Evolutionary conservation across 2,329 filamentous ascomycete genomes (phyloP).

Genomic region (Aspergillus sp.): DNA sequence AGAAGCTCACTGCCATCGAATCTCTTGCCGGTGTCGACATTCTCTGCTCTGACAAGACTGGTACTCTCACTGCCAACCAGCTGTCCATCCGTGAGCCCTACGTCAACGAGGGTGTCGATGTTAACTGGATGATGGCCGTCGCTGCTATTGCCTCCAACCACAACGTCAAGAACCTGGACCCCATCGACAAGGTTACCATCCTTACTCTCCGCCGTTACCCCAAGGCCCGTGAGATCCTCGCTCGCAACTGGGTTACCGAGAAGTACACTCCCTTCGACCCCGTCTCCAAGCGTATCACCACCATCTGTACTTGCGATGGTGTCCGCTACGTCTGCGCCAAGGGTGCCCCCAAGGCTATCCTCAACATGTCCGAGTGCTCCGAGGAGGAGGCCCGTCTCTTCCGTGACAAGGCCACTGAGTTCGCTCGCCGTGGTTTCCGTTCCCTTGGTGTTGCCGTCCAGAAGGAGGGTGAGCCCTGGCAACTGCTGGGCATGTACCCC

Average conservation of each 20-base stretch:
- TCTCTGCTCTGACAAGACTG: constrained; percentile 79
- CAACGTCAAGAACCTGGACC: constrained; percentile 75
- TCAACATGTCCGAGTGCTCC: constrained; percentile 67
- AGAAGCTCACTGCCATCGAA: constrained; percentile 77
- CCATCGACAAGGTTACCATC: constrained; percentile 77
- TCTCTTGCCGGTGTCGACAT: constrained; percentile 73
- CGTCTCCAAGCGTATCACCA: constrained; percentile 76
- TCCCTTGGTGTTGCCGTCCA: constrained; percentile 76
- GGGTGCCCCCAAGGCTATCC: constrained; percentile 74
- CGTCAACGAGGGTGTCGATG: constrained; percentile 72
- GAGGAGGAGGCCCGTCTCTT: constrained; percentile 65
- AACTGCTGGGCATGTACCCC: constrained; percentile 72
- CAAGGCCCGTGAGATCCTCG: constrained; percentile 73
- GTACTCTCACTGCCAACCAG: constrained; percentile 63
- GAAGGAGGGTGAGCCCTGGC: constrained; percentile 73
- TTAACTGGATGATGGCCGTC: constrained; percentile 84
- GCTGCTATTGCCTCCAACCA: constrained; percentile 74
- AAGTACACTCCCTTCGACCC: constrained; percentile 73
- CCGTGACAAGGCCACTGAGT: constrained; percentile 71
- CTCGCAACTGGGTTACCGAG: constrained; percentile 72
- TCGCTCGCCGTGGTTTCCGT: constrained; percentile 76
- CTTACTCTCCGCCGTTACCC: constrained; percentile 74
- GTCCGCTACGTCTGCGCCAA: constrained; percentile 73
- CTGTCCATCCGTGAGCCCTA: constrained; percentile 75
- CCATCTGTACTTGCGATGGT: constrained; percentile 66